Evolutionary conservation across 176 grass and related monocot species (phyloP).

Genomic region (Metroxylon sagu): DNA sequence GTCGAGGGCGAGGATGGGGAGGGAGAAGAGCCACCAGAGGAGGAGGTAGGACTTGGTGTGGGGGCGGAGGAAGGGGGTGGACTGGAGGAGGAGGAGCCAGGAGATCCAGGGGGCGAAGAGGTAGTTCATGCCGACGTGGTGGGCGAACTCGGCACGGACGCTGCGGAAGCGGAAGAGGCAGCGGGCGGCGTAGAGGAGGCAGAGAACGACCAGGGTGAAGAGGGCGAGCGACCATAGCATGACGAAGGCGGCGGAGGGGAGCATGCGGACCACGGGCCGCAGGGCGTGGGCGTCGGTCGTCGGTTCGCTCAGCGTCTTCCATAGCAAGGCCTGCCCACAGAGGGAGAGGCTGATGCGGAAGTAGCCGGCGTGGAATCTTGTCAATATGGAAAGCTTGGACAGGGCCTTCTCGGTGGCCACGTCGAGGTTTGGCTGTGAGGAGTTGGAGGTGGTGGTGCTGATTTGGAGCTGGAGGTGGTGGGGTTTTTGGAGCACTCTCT

Average conservation of each 20-base stretch:
- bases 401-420: not conserved
- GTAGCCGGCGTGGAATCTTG: slow-evolving; percentile 77
- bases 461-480: not conserved
- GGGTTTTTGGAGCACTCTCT: not conserved
- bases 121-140: slow-evolving; percentile 96
- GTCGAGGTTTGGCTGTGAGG: not conserved
- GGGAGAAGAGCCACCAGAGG: slow-evolving; percentile 59
- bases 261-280: slow-evolving; percentile 8
- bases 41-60: slow-evolving; percentile 31
- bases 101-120: slow-evolving; percentile 95
- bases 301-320: slow-evolving; percentile 55
- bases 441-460: not conserved
- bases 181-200: slow-evolving; percentile 44
- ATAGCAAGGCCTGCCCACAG: slow-evolving; percentile 75
- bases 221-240: slow-evolving; percentile 78
- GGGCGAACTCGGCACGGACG: slow-evolving; percentile 71
- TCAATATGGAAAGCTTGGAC: slow-evolving; percentile 29
- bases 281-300: slow-evolving; percentile 27
- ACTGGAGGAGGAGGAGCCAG: slow-evolving; percentile 75
- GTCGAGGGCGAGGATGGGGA: slow-evolving; percentile 69
- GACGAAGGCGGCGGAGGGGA: slow-evolving; percentile 66
- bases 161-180: slow-evolving; percentile 50
- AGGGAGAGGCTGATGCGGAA: slow-evolving; percentile 86
- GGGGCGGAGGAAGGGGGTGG: slow-evolving; percentile 40
- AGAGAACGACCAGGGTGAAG: slow-evolving; percentile 48